These are phyloP conservation scores for Cladosporium sp. DNA, from an alignment of 2,329 filamentous ascomycete genomes.

Conservation along the genomic window DNA sequence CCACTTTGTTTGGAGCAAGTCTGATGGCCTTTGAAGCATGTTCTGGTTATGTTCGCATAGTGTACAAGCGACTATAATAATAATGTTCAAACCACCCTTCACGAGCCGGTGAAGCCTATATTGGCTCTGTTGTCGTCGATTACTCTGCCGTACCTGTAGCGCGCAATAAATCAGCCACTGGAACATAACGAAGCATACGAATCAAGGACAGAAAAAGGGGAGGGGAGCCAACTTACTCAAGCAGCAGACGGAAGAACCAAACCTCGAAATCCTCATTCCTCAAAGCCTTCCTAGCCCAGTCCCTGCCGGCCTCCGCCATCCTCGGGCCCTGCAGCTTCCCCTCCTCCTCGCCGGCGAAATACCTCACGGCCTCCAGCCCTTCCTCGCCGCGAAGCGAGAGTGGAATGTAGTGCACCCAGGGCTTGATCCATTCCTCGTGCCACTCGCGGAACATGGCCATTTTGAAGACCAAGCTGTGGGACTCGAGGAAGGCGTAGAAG, in stretches of 20 bases:
- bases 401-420: slow-evolving; percentile 92
- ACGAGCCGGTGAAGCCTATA: slow-evolving; percentile 39
- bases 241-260: slow-evolving; percentile 57
- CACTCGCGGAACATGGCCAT: slow-evolving; percentile 90
- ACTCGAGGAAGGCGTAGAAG: slow-evolving; percentile 86
- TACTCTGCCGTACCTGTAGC: slow-evolving; percentile 40
- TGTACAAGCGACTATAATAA: too few relatives aligned
- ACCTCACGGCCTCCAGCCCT: slow-evolving; percentile 79
- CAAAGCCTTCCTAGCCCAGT: slow-evolving; percentile 53
- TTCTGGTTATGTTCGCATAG: too few relatives aligned
- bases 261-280: slow-evolving; percentile 56
- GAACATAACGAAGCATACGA: background rate
- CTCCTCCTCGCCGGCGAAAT: slow-evolving; percentile 58
- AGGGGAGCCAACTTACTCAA: slow-evolving; percentile 51
- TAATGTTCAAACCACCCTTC: background rate
- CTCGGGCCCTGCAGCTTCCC: slow-evolving; percentile 47
- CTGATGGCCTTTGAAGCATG: too few relatives aligned
- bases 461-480: slow-evolving; percentile 81
- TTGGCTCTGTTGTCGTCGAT: slow-evolving; percentile 43
- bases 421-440: slow-evolving; percentile 87
- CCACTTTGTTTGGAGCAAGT: too few relatives aligned
- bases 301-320: slow-evolving; percentile 52
- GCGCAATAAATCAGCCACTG: slow-evolving; percentile 10
- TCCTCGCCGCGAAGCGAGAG: slow-evolving; percentile 79
- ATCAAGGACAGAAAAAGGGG: background rate